Evolutionary conservation across 1,284 basidiomycete species (phyloP), one percentile per base, ranked within the genome.

Genomic region (Austropuccinia psidii): DNA sequence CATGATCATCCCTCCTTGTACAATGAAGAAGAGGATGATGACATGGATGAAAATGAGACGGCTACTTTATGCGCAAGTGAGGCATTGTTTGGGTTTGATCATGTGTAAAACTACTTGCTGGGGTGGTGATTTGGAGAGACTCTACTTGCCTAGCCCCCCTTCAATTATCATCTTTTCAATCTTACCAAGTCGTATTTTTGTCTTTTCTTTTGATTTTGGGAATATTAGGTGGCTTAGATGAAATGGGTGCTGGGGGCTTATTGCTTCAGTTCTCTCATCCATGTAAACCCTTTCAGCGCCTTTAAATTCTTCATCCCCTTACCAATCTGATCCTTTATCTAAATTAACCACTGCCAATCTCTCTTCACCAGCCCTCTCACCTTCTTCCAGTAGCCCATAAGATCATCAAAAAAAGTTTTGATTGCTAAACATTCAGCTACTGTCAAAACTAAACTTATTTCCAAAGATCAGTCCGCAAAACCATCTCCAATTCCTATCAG

Each of bases 201-300:
- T 11, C n/a, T 21, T 24, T 43, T 64, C 9, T 33, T n/a, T n/a
- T n/a, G n/a, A 33, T 29, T 49, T 8, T 50, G 55, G 70, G 70
- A 6, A 54, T 61, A 15, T 35, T 73, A 9, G 70, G 50, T 29
- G 70, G 70, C 29, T 47, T 73, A 29, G 70, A 73, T 57, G 58
- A 60, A 29, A 65, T 73, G 45, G 70, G 70, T 27, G 31, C 65
- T 24, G 50, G 60, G 11, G 80, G 80, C 9, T 81, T 82, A 76
- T n/a, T n/a, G 45, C 50, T 45, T 33, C 41, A 24, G 45, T 50
- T 37, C 55, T 60, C 35, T 21, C 68, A 27, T 64, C 61, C 5
- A 50, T 49, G 61, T 29, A 49, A n/a, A 43, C 29, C 29, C 68
- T 49, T n/a, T 8, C 58, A 3, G n/a, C 19, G 31, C 9, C 39